Evolutionary conservation across 306 rosid genomes (phyloP).

Genomic region (Casuarina glauca): DNA sequence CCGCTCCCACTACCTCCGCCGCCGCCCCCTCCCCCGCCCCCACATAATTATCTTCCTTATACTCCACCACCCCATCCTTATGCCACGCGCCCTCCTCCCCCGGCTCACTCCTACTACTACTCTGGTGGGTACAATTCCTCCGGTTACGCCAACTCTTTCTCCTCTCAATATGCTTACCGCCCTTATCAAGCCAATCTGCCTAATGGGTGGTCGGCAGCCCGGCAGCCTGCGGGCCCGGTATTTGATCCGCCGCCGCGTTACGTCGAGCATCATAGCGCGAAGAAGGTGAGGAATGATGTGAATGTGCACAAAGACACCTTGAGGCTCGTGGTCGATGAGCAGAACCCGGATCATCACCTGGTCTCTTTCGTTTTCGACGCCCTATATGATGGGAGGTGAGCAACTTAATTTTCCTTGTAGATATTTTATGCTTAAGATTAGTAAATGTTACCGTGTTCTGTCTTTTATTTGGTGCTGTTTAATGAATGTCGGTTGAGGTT

Average conservation of each 20-base stretch:
- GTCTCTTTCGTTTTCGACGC: slow-evolving; percentile 86
- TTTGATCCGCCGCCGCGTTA: slow-evolving; percentile 57
- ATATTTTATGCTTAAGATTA: neutral
- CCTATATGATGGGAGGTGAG: slow-evolving; percentile 74
- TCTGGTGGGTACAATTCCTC: slow-evolving; percentile 44
- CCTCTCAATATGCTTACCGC: slow-evolving; percentile 41
- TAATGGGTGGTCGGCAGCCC: slow-evolving; percentile 47
- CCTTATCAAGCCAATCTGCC: slow-evolving; percentile 53
- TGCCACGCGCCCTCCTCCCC: slow-evolving; percentile 34
- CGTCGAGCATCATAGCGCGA: slow-evolving; percentile 76
- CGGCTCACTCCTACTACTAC: slow-evolving; percentile 47
- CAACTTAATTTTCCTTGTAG: neutral
- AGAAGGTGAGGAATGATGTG: slow-evolving; percentile 76
- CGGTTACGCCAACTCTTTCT: slow-evolving; percentile 39
- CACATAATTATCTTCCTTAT: slow-evolving; percentile 40
- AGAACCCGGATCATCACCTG: slow-evolving; percentile 63
- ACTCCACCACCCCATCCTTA: slow-evolving; percentile 25
- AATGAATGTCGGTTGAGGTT: neutral
- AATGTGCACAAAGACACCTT: slow-evolving; percentile 77
- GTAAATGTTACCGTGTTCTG: neutral
- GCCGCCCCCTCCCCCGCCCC: slow-evolving; percentile 35
- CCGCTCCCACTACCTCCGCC: slow-evolving; percentile 36
- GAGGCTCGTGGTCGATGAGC: slow-evolving; percentile 54
- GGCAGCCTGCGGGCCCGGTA: slow-evolving; percentile 29
- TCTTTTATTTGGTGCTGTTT: neutral